Conservation (phyloP, 164 flowering plant species). For the Kalanchoe fedtschenkoi region DNA sequence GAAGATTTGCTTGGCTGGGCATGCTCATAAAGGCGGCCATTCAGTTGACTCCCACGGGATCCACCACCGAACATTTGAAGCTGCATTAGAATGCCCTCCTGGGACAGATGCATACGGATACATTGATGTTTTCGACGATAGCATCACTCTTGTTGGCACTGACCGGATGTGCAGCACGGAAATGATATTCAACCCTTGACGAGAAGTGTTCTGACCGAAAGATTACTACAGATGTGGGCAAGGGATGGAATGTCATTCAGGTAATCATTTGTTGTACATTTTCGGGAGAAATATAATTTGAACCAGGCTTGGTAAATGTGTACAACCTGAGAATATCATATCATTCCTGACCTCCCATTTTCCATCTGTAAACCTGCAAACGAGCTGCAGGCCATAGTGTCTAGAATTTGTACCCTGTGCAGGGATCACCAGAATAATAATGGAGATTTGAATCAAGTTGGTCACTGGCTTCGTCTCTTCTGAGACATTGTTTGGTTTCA, state of each 20-base stretch:
- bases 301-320: neutral
- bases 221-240: neutral
- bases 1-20: constrained; percentile 79
- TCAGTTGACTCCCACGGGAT: constrained; percentile 70
- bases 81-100: constrained; percentile 90
- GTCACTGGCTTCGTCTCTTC: neutral
- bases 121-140: constrained; percentile 56
- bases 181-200: constrained; percentile 33
- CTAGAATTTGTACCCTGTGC: neutral
- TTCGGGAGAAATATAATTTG: neutral
- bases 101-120: constrained; percentile 68
- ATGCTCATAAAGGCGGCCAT: constrained; percentile 82
- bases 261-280: neutral
- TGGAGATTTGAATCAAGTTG: neutral
- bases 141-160: constrained; percentile 50
- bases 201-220: neutral
- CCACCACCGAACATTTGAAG: constrained; percentile 84
- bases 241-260: neutral
- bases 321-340: neutral
- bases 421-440: neutral
- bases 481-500: too few species aligned
- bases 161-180: constrained; percentile 56
- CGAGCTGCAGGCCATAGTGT: neutral
- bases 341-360: neutral
- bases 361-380: neutral